Base-by-base conservation (phyloP, 2,329 filamentous ascomycete species). In the Cladosporium oxysporum region DNA sequence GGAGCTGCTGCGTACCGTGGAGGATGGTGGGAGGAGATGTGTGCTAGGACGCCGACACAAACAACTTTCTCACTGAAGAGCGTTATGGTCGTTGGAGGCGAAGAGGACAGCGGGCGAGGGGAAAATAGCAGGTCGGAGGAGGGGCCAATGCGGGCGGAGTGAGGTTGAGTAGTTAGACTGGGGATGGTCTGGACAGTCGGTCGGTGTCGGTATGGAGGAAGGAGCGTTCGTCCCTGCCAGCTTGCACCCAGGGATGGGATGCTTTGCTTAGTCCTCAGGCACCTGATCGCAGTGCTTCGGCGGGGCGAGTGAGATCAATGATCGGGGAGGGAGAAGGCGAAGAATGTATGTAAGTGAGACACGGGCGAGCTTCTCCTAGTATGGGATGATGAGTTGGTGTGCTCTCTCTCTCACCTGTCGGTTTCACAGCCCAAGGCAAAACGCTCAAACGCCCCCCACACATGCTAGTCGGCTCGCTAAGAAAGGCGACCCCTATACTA, bases 361-460 rank as follows among this genome's bases (percentile, higher is more conserved):
- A 47, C 41, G 41, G n/a, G 41, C 16, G 41, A 35, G 29, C 5
- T 21, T 58, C 55, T 58, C 55, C 55, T 58, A 16, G 57, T 47
- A 59, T 59, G 29, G 52, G 2, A 35, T 35, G 33, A 35, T 35
- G 33, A 14, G 14, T n/a, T 33, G 29, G 16, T 29, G 28, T 29
- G 49, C 23, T 52, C 52, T 18, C 28, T 21, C 47, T 44, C 49
- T 62, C 60, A 62, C 58, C 41, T 41, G 28, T 55, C 41, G 41
- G 60, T 63, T 63, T 63, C 61, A 63, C 50, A n/a, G 61, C 23
- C 61, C 21, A 57, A 63, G 41, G 41, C 41, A 47, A 47, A 47
- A 47, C 41, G 8, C 41, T 47, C 41, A 63, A 63, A 50, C 60
- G 60, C 49, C 61, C 61, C 44, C 60, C 60, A 33, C 60, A 63